Base-by-base conservation (phyloP, 139 green algal genomes). In the Penium margaritaceum region DNA sequence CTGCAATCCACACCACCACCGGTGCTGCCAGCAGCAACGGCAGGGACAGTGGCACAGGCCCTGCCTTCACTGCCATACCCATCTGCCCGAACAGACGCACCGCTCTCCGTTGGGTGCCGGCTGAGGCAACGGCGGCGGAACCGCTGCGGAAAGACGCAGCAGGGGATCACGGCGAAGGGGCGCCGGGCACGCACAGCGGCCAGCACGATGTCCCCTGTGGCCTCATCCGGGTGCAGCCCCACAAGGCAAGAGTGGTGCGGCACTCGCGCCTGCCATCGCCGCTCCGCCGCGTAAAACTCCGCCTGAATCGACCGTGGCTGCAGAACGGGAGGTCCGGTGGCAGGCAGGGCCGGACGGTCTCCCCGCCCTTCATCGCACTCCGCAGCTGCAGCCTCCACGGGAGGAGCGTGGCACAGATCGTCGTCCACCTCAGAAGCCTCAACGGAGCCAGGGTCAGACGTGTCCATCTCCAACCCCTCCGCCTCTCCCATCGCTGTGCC, bases 91-190 rank as follows among this genome's bases (percentile, higher is more conserved):
- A 32, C 35, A 65, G 36, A n/a, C 21, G 55, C 34, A 70, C 34
- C 34, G n/a, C n/a, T n/a, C n/a, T n/a, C n/a, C n/a, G n/a, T n/a
- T n/a, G n/a, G n/a, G n/a, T n/a, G n/a, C n/a, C n/a, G n/a, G n/a
- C n/a, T n/a, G n/a, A n/a, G n/a, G n/a, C 21, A 24, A 7, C 70
- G 35, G 36, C 63, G 14, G 21, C 33, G 24, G 36, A 79, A 83
- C 29, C 75, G 51, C 2, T 36, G 17, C 24, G 77, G 60, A 38
- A 86, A 86, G 27, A 80, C 77, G 60, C 81, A 86, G 67, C 81
- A 86, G 37, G 81, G 81, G 29, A 86, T 72, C 19, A 86, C 47
- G 3, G 81, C 81, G 53, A 86, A 86, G 1, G 77, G 77, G 41
- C 72, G 71, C 24, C 39, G 29, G 27, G 46, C 32, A 30, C 51